phyloP scores from a whole-genome alignment of 352 stramenopile species.

The Phytophthora fragariaefolia region DNA sequence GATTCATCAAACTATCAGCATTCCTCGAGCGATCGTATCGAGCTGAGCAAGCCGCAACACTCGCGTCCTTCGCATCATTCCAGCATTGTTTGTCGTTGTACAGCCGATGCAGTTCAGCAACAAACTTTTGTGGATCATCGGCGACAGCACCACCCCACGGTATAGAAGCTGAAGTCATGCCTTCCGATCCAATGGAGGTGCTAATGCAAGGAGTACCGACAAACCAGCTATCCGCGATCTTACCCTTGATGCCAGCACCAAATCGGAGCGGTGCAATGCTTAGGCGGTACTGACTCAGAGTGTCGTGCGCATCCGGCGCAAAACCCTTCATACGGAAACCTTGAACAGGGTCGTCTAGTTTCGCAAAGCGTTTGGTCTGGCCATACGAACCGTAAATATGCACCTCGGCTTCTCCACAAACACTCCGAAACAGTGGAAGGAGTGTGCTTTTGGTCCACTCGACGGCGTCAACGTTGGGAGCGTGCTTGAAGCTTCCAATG shows the following conservation, averaged over 20 bases:
- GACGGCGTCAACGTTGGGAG: constrained; percentile 92
- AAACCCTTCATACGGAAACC: constrained; percentile 86
- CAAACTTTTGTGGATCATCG: constrained; percentile 54
- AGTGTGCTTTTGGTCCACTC: constrained; percentile 75
- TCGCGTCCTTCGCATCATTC: constrained; percentile 39
- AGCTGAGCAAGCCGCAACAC: constrained; percentile 35
- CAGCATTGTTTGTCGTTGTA: constrained; percentile 56
- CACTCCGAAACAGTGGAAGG: constrained; percentile 72
- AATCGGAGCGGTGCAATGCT: constrained; percentile 92
- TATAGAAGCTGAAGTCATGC: constrained; percentile 52
- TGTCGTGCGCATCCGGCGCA: constrained; percentile 75
- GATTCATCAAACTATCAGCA: constrained; percentile 52
- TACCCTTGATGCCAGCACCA: constrained; percentile 95
- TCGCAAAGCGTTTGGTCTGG: constrained; percentile 52
- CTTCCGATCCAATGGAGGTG: constrained; percentile 91
- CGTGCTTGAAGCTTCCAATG: constrained; percentile 93
- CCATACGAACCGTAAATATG: constrained; percentile 91
- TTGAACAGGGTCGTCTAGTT: constrained; percentile 52
- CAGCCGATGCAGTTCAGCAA: constrained; percentile 46
- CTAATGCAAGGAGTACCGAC: constrained; percentile 90
- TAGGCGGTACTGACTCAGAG: constrained; percentile 69
- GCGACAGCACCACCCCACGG: constrained; percentile 64
- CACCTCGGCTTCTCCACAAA: constrained; percentile 45
- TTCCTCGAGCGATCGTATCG: constrained; percentile 65
- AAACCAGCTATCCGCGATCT: constrained; percentile 94